Base-by-base conservation (phyloP, 2,329 filamentous ascomycete species). In the Trichoderma breve region DNA sequence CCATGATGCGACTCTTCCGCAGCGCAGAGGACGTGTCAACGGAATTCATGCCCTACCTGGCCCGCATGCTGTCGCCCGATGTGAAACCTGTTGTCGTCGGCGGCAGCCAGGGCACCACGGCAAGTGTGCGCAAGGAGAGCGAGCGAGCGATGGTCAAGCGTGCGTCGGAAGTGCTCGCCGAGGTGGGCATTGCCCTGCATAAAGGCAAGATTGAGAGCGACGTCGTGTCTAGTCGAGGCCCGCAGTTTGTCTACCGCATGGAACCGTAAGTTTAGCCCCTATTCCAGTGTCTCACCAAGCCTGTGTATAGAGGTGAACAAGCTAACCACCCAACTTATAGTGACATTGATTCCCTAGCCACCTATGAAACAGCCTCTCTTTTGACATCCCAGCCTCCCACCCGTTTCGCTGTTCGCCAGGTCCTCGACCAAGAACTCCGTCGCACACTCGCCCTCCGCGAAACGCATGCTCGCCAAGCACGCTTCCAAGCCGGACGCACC, bases 331-430 rank as follows among this genome's bases (percentile, higher is more conserved):
- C 11, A 36, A 39, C 6, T 26, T 6, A 34, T 55, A 90, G 88
- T 60, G 86, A 89, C 71, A 86, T 99, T n/a, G 96, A 99, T 81
- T 85, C 88, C 9, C 86, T 98, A 0, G 87, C 92, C 1, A 87
- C 88, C 0, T 98, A 93, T 76, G 90, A 93, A 75, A 93, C 93
- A 0, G 88, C 87, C 8, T 83, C 86, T 4, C 83, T 86, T 4
- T 83, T 88, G 18, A 83, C 86, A 47, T 87, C 88, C 2, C 88
- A 89, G 11, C 90, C 89, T 1, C 94, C 93, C 0, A 93, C 93
- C 0, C 89, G 96, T n/a, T 99, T 94, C 78, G 95, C 95, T 1
- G 92, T 99, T 6, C 91, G 96, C 26, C 95, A 98, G 80, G 95
- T 98, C 9, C 87, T 99, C 1, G 94, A 97, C 78, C 93, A 96